phyloP scores from a whole-genome alignment of 495 filamentous ascomycete species.

The Cercophora samala region DNA sequence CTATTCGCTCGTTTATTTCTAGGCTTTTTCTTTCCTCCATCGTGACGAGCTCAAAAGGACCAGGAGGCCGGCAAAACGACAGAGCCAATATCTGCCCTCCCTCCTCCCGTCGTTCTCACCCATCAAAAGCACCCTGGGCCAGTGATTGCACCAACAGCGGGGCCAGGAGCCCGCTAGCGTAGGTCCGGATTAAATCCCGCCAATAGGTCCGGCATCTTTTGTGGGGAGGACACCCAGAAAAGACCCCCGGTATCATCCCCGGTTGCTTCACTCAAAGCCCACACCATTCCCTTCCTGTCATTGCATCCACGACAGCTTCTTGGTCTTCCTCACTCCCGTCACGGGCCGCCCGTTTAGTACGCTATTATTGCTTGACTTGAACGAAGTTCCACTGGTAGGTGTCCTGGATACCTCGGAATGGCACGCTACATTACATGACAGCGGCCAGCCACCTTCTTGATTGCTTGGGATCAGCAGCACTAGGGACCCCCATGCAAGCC shows the following conservation, averaged over 20 bases:
- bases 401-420: too few species aligned
- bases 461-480: neutral
- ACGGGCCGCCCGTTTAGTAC: too few species aligned
- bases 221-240: neutral
- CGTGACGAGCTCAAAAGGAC: neutral
- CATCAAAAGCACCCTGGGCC: neutral
- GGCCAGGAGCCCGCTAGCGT: neutral
- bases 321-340: too few species aligned
- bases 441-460: neutral
- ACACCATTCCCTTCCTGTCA: too few species aligned
- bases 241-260: neutral
- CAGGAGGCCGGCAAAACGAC: neutral
- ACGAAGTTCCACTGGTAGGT: too few species aligned
- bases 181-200: neutral
- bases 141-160: neutral
- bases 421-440: neutral
- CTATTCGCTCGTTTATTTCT: neutral
- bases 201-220: neutral
- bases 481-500: neutral
- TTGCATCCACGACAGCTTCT: too few species aligned
- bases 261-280: too few species aligned
- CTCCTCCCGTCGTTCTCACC: neutral
- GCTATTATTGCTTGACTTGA: too few species aligned
- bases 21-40: neutral
- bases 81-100: neutral